Conservation (phyloP, 1,284 basidiomycete species). For the Malassezia slooffiae region DNA sequence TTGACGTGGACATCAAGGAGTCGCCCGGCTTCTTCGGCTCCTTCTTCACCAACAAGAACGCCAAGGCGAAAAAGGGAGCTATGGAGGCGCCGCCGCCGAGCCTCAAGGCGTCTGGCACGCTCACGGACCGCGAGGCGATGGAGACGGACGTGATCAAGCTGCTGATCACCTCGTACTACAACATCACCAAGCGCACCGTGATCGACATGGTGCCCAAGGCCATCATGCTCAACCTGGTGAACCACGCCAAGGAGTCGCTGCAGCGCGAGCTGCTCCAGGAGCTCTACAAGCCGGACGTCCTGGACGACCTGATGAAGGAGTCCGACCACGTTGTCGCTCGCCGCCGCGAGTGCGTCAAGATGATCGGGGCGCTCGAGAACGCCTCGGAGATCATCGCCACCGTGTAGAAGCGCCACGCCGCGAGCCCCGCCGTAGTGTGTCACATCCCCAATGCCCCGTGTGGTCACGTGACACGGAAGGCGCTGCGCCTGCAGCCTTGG, state of each 20-base stretch:
- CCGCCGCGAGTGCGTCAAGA: slow-evolving; percentile 45
- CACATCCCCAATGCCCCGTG: no score
- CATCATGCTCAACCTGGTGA: slow-evolving; percentile 84
- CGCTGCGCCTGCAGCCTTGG: no score
- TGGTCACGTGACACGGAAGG: no score
- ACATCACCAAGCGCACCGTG: slow-evolving; percentile 83
- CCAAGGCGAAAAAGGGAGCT: slow-evolving; percentile 56
- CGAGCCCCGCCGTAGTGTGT: no score
- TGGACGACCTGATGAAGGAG: slow-evolving; percentile 45
- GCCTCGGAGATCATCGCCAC: slow-evolving; percentile 44
- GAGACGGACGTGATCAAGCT: slow-evolving; percentile 98
- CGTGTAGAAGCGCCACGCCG: no score
- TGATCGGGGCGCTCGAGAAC: slow-evolving; percentile 43
- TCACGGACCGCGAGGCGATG: slow-evolving; percentile 90
- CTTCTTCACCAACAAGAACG: slow-evolving; percentile 70
- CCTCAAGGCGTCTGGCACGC: slow-evolving; percentile 80
- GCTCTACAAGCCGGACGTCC: slow-evolving; percentile 40
- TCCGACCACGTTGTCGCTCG: slow-evolving; percentile 42
- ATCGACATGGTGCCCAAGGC: slow-evolving; percentile 97
- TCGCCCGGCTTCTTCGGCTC: slow-evolving; percentile 84
- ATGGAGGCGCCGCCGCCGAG: slow-evolving; percentile 83
- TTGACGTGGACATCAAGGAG: slow-evolving; percentile 74
- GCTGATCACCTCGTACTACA: slow-evolving; percentile 40
- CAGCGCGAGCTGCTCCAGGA: slow-evolving; percentile 66
- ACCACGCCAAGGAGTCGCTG: slow-evolving; percentile 79